Evolutionary conservation across 441 rosid species (phyloP), one percentile per base, ranked within the genome.

Genomic region (Arabidopsis hybrid): DNA sequence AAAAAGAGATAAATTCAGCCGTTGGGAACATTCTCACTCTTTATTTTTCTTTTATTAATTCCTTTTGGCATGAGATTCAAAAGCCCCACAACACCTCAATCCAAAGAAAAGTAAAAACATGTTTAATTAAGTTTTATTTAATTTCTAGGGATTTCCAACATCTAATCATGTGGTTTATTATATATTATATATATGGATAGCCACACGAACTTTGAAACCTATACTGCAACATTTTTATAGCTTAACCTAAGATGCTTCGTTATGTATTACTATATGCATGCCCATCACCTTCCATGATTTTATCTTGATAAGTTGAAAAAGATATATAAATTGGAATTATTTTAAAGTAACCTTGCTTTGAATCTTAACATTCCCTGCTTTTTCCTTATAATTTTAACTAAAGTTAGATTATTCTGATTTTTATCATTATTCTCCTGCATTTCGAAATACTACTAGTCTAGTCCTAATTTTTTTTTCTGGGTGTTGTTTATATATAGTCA

Each of bases 51-150:
- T 74, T 59, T 58, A 17, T 53, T 38, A 59, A 40, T 67, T 51
- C 46, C 14, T 49, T 73, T 74, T 74, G 60, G 67, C 61, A 74
- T 59, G 67, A 31, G 73, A 74, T 67, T 67, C 73, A 67, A 39
- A 59, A 67, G 61, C 73, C 68, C 62, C 73, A 74, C 73, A 38
- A 53, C 46, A 60, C 62, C 43, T 32, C 55, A 12, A 50, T 51
- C 45, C 68, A 40, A 49, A 66, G 35, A 39, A 47, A 66, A 49
- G 61, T 13, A 47, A 49, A 74, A 39, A 50, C 40, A 67, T 42
- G 47, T 17, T 46, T 36, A 31, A 42, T 7, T 68, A 42, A 31
- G 0, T 13, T 43, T 31, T 10, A 42, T 69, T 43, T 38, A 8
- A 21, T 57, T 29, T 49, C 10, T 66, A 29, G 32, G 65, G 72